Conservation (phyloP, 257 asterid species). For the Voacanga thouarsii region DNA sequence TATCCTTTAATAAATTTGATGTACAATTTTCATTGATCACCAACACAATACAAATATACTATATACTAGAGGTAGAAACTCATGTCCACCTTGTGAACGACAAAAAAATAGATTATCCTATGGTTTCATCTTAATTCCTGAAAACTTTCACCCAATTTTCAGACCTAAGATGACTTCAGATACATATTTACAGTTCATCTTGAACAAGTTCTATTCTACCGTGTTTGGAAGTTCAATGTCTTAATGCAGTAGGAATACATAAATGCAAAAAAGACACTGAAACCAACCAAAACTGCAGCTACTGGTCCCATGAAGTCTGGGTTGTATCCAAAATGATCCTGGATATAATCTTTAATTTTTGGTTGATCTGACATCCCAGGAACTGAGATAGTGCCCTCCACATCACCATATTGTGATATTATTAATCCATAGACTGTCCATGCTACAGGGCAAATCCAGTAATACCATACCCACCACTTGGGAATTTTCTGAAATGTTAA, state of each 20-base stretch:
- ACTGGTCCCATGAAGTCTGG: conserved; percentile 51
- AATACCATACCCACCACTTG: conserved; percentile 94
- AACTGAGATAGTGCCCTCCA: conserved; percentile 33
- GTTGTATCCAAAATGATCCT: conserved; percentile 58
- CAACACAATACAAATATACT: neutral
- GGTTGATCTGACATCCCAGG: conserved; percentile 44
- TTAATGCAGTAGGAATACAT: conserved; percentile 55
- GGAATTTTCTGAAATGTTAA: conserved; percentile 68
- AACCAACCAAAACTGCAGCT: conserved; percentile 45
- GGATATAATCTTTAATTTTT: conserved; percentile 47
- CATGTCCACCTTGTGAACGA: neutral
- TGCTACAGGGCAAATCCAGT: conserved; percentile 91
- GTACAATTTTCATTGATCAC: neutral
- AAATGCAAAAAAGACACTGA: conserved; percentile 51
- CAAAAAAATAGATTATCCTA: neutral
- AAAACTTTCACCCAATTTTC: neutral
- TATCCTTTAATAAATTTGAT: neutral
- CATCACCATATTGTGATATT: conserved; percentile 79
- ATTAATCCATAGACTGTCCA: conserved; percentile 92
- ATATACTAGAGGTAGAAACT: neutral
- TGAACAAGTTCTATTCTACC: conserved; percentile 22
- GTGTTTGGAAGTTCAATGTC: conserved; percentile 52
- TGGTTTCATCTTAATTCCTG: neutral
- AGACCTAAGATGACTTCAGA: neutral
- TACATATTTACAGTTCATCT: conserved; percentile 12